phyloP scores from a whole-genome alignment of 148 eudicot species.

The Camellia sinensis region DNA sequence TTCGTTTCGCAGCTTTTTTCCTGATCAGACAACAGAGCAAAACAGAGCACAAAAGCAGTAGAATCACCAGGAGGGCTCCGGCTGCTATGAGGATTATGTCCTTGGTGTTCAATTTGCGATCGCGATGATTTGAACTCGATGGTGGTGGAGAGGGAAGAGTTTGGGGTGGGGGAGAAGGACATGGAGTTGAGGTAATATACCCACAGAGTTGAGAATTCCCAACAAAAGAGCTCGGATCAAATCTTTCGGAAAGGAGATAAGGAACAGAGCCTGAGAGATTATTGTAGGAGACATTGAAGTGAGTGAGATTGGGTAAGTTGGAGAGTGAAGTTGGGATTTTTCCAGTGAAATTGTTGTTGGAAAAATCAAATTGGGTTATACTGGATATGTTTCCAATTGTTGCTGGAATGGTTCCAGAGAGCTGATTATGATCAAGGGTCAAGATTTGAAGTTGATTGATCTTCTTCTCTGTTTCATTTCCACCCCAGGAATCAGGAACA shows the following conservation, averaged over 20 bases:
- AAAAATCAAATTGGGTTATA: constrained; percentile 41
- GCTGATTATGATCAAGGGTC: constrained; percentile 52
- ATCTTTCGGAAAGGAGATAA: constrained; percentile 29
- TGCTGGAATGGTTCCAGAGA: constrained; percentile 46
- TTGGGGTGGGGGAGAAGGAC: constrained; percentile 45
- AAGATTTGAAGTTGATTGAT: constrained; percentile 37
- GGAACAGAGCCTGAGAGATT: constrained; percentile 50
- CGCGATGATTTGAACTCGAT: constrained; percentile 6
- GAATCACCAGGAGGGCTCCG: constrained; percentile 50
- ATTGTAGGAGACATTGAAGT: constrained; percentile 61
- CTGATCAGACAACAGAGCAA: constrained; percentile 59
- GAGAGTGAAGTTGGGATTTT: constrained; percentile 42
- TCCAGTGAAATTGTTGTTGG: constrained; percentile 49
- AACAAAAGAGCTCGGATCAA: constrained; percentile 41
- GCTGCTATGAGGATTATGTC: constrained; percentile 63
- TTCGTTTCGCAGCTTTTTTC: constrained; percentile 42
- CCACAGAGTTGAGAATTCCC: constrained; percentile 64
- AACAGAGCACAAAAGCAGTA: constrained; percentile 55
- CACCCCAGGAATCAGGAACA: constrained; percentile 55
- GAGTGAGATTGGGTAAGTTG: constrained; percentile 41
- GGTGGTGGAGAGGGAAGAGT: constrained; percentile 24
- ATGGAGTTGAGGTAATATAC: constrained; percentile 43
- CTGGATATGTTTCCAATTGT: constrained; percentile 34
- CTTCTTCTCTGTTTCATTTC: background rate
- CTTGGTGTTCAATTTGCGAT: constrained; percentile 38